Evolutionary conservation across 164 flowering plant species (phyloP).

Genomic region (Nymphaea colorata): DNA sequence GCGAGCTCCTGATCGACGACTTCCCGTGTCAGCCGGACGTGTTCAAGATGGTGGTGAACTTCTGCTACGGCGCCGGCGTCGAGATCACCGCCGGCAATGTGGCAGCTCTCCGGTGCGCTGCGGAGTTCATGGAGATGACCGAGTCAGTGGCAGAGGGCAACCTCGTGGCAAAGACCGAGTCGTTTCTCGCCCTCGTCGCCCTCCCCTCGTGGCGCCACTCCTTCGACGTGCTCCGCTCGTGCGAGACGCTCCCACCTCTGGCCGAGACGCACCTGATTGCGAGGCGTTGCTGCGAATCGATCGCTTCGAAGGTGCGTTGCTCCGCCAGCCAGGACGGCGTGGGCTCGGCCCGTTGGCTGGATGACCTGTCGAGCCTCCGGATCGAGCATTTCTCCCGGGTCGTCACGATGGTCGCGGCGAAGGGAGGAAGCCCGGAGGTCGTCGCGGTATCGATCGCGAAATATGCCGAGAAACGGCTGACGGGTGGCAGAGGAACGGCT

Average conservation of each 20-base stretch:
- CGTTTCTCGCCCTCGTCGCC: background rate
- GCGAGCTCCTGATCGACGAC: background rate
- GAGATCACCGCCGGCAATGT: background rate
- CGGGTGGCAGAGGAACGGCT: constrained; percentile 6
- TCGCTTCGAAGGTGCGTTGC: constrained; percentile 34
- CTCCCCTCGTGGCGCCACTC: constrained; percentile 1
- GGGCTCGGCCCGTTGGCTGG: constrained; percentile 30
- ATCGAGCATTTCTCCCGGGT: constrained; percentile 35
- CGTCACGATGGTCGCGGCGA: constrained; percentile 18
- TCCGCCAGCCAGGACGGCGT: background rate
- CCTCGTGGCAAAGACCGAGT: background rate
- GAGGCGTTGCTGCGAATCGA: constrained; percentile 27
- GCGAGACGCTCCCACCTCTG: background rate
- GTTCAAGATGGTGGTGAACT: background rate
- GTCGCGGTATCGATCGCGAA: constrained; percentile 27
- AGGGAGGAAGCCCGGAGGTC: constrained; percentile 20
- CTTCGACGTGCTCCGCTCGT: background rate
- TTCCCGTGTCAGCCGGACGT: background rate
- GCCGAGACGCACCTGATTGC: constrained; percentile 15
- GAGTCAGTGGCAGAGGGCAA: background rate
- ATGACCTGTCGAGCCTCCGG: constrained; percentile 30
- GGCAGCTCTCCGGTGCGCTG: background rate
- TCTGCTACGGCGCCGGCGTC: background rate
- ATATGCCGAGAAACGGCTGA: constrained; percentile 28
- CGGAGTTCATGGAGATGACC: constrained; percentile 2